These are phyloP conservation scores for Phaeosphaeria sp. DNA, from an alignment of 2,329 filamentous ascomycete genomes.

Conservation along the genomic window DNA sequence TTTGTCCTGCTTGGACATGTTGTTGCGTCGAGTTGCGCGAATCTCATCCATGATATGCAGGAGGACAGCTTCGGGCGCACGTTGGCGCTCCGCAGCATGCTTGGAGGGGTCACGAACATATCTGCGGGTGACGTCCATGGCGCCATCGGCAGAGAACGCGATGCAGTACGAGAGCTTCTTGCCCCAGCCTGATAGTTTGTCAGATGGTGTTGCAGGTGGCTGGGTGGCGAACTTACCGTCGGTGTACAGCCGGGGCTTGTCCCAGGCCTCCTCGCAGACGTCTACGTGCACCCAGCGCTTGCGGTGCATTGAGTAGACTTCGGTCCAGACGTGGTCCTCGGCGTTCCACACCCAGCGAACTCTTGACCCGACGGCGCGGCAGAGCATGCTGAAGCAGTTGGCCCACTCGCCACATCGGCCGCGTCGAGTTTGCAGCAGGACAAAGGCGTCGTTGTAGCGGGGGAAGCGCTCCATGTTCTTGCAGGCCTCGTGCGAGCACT, in stretches of 20 bases:
- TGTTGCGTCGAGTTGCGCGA: conserved; percentile 79
- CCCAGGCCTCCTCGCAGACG: conserved; percentile 92
- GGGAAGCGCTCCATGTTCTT: conserved; percentile 87
- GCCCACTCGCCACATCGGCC: conserved; percentile 95
- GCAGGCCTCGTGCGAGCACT: conserved; percentile 79
- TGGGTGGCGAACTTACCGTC: conserved; percentile 65
- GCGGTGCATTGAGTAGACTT: conserved; percentile 93
- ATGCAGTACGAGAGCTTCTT: conserved; percentile 98
- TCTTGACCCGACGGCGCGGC: conserved; percentile 86
- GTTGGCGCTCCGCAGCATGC: conserved; percentile 75
- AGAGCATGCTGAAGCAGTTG: conserved; percentile 99
- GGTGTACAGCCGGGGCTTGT: conserved; percentile 88
- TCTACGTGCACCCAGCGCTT: conserved; percentile 97
- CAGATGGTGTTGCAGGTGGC: conserved; percentile 9
- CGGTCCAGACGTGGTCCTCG: conserved; percentile 97
- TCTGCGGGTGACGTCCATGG: conserved; percentile 70
- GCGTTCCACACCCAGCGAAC: conserved; percentile 99
- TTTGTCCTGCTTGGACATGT: conserved; percentile 85
- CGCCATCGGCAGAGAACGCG: conserved; percentile 90
- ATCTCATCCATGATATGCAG: conserved; percentile 94
- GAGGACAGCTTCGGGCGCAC: conserved; percentile 87
- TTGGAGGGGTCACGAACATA: conserved; percentile 74
- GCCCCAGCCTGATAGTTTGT: conserved; percentile 71
- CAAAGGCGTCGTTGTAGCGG: conserved; percentile 94
- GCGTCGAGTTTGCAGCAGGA: conserved; percentile 82